These are phyloP conservation scores for Boletus rufocinnamomeus DNA, from an alignment of 768 basidiomycete species.

Conservation along the genomic window DNA sequence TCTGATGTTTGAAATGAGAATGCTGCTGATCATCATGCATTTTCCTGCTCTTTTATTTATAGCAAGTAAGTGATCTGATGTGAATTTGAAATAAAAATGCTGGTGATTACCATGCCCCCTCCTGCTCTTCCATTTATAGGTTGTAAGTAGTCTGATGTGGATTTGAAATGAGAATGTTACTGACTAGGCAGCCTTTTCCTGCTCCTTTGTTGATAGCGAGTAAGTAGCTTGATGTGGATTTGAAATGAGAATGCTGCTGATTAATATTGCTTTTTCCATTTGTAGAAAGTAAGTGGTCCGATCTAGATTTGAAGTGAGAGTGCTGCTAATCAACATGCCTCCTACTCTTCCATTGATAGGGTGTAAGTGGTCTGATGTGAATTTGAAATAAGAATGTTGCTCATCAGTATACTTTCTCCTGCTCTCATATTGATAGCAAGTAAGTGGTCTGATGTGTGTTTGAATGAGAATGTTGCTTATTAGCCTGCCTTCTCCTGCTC, in stretches of 20 bases:
- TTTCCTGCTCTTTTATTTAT: too few relatives aligned
- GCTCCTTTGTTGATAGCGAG: too few relatives aligned
- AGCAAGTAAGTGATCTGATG: background rate
- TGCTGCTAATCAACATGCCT: background rate
- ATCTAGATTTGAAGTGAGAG: background rate
- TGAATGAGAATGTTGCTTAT: too few relatives aligned
- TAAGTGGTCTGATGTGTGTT: too few relatives aligned
- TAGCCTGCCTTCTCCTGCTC: too few relatives aligned
- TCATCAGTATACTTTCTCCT: background rate
- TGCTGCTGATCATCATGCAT: fast-evolving
- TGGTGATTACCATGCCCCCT: background rate
- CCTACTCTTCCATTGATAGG: background rate
- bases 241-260: background rate
- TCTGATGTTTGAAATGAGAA: too few relatives aligned
- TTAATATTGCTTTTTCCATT: background rate
- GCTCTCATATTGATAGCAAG: too few relatives aligned
- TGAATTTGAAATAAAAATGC: background rate
- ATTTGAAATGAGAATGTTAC: too few relatives aligned
- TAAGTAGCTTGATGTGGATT: too few relatives aligned
- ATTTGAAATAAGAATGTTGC: background rate
- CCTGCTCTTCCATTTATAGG: background rate
- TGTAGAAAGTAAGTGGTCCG: background rate
- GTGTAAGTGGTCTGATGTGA: background rate
- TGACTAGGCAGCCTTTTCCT: too few relatives aligned
- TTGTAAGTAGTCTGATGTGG: too few relatives aligned